Evolutionary conservation across 2,329 filamentous ascomycete species (phyloP).

Genomic region (Fusarium pilosicola): DNA sequence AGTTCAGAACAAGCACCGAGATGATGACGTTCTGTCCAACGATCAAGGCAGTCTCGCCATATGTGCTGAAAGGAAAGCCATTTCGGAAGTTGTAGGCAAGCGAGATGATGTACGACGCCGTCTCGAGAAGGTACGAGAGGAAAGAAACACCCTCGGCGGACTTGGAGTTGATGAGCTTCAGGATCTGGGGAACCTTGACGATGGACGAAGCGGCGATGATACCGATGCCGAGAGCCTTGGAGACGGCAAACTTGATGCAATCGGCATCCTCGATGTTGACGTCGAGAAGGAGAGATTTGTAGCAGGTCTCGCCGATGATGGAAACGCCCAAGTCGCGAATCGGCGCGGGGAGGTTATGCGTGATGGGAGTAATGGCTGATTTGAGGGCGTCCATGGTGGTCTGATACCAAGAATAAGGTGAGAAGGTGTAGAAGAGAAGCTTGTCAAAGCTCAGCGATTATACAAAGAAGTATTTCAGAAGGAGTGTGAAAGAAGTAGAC

Average conservation of each 20-base stretch:
- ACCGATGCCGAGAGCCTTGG: conserved; percentile 90
- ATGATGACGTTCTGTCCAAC: conserved; percentile 93
- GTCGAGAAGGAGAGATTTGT: conserved; percentile 85
- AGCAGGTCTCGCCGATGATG: conserved; percentile 85
- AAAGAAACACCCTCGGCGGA: conserved; percentile 89
- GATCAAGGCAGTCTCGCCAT: conserved; percentile 93
- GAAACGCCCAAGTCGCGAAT: conserved; percentile 79
- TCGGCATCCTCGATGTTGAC: conserved; percentile 79
- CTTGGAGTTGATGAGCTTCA: conserved; percentile 85
- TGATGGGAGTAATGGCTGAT: conserved; percentile 73
- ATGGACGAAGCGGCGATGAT: conserved; percentile 91
- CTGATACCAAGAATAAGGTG: not conserved
- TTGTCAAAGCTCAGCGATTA: not conserved
- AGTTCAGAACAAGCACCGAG: conserved; percentile 85
- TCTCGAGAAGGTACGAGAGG: conserved; percentile 92
- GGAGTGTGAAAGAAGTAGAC: conserved; percentile 30
- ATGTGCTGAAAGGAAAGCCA: conserved; percentile 95
- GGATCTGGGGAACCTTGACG: conserved; percentile 96
- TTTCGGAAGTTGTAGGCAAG: conserved; percentile 93
- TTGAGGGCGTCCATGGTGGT: conserved; percentile 69
- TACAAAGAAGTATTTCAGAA: conserved; percentile 18
- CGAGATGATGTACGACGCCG: conserved; percentile 84
- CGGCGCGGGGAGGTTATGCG: conserved; percentile 76
- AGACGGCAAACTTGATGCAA: conserved; percentile 90
- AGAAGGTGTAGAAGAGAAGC: not conserved